Conservation (phyloP, 805 yeast genomes). For the Starmera amethionina region DNA sequence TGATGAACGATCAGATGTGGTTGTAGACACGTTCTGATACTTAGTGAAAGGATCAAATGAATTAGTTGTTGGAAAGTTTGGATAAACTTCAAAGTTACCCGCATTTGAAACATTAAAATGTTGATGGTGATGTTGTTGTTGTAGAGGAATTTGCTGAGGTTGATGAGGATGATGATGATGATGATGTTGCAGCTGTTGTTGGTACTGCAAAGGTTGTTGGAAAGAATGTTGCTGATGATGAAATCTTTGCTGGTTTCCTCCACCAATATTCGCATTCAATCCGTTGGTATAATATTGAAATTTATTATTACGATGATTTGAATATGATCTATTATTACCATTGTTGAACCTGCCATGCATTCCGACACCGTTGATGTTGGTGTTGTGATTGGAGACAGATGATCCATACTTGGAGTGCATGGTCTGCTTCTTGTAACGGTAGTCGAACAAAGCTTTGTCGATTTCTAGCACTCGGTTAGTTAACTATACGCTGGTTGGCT, state of each 20-base stretch:
- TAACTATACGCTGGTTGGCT: not conserved
- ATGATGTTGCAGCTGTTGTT: no score
- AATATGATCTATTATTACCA: not conserved
- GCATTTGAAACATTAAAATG: no score
- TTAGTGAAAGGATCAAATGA: no score
- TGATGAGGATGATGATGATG: no score
- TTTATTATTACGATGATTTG: not conserved
- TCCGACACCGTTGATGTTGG: not conserved
- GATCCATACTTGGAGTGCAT: no score
- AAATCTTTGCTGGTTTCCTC: not conserved
- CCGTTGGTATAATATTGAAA: not conserved
- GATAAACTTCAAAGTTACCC: no score
- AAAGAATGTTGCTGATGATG: not conserved
- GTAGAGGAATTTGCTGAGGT: no score
- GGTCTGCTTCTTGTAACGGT: conserved; percentile 1
- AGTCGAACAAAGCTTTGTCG: conserved; percentile 2
- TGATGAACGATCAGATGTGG: no score
- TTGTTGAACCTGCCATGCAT: not conserved
- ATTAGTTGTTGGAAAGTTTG: no score
- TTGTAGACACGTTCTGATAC: no score
- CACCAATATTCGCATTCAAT: not conserved
- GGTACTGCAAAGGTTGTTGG: not conserved
- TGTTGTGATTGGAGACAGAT: not conserved
- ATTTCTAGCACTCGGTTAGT: not conserved
- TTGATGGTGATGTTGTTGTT: no score